Evolutionary conservation across 2,329 filamentous ascomycete species (phyloP), one percentile per base, ranked within the genome.

Genomic region (Metarhizium guizhouense): DNA sequence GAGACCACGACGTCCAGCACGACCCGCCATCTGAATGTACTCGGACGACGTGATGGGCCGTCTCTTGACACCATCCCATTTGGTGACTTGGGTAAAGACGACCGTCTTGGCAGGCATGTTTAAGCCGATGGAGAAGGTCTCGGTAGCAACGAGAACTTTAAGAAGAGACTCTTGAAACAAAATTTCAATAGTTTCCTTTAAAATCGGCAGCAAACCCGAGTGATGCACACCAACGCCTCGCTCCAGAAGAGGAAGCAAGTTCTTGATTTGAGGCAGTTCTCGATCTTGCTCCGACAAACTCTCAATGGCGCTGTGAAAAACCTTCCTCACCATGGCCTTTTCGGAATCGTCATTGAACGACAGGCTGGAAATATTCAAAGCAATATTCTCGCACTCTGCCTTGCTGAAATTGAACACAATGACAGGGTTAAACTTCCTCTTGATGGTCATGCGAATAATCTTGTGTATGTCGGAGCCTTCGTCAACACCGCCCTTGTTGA

Each of bases 351-450:
- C 91, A 74, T 99, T 99, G 81, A 99, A 96, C 50, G 89, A 86
- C 66, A 97, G 82, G 58, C 84, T 82, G 53, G 86, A 93, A 75
- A 96, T 92, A 63, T 90, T 83, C 50, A 99, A 77, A 2, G 94
- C 94, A 70, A 94, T 85, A 59, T 86, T 85, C 74, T 99, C 94
- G 69, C 93, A 96, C 65, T 97, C 93, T 61, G 93, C 83, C 76
- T 99, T 99, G 79, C 92, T 96, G 76, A 99, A 99, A 72, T 93
- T 97, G 82, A 99, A 99, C 43, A 99, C 91, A 68, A 99, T 99
- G 64, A 97, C 94, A 0, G 94, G 94, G 66, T 99, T 96, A 74
- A 94, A 95, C 68, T 88, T 94, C 76, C 92, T 96, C 73, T 90
- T 81, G 86, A 99, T 95, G 63, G 97, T 95, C 94, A 99, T 99